Conservation (phyloP, 106 monocot species). For the Posidonia australis region DNA sequence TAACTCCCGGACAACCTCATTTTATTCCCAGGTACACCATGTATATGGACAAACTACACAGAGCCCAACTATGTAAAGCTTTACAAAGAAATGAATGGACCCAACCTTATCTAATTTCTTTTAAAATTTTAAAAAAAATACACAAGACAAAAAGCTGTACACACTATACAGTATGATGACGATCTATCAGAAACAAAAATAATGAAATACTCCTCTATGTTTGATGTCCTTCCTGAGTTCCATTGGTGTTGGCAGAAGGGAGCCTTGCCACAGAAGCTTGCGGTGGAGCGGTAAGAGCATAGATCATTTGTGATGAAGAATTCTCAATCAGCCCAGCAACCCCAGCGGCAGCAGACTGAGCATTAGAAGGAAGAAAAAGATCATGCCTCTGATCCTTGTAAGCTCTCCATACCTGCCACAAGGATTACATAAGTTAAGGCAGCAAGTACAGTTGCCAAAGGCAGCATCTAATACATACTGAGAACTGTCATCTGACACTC, state of each 20-base stretch:
- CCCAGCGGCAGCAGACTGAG: slow-evolving; percentile 94
- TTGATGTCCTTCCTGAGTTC: slow-evolving; percentile 5
- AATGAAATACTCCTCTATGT: not conserved
- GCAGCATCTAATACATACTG: too few relatives aligned
- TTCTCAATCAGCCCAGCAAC: slow-evolving; percentile 98
- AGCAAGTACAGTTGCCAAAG: too few relatives aligned
- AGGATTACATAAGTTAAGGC: not conserved
- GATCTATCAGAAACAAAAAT: not conserved
- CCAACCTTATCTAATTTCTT: not conserved
- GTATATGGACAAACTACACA: not conserved
- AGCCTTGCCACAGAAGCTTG: slow-evolving; percentile 39
- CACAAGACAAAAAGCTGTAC: not conserved
- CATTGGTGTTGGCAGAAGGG: slow-evolving; percentile 41
- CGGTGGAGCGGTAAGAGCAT: slow-evolving; percentile 71
- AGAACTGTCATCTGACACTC: too few relatives aligned
- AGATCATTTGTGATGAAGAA: slow-evolving; percentile 49
- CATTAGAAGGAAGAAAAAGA: slow-evolving; percentile 94
- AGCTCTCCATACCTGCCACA: slow-evolving; percentile 85
- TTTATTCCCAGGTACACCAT: not conserved
- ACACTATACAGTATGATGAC: not conserved
- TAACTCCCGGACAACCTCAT: not conserved
- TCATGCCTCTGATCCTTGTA: slow-evolving; percentile 98
- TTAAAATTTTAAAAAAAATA: not conserved
- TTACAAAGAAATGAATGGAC: not conserved
- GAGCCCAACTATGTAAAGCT: not conserved